phyloP scores from a whole-genome alignment of 257 asterid species.

The Solanum pinnatisectum region DNA sequence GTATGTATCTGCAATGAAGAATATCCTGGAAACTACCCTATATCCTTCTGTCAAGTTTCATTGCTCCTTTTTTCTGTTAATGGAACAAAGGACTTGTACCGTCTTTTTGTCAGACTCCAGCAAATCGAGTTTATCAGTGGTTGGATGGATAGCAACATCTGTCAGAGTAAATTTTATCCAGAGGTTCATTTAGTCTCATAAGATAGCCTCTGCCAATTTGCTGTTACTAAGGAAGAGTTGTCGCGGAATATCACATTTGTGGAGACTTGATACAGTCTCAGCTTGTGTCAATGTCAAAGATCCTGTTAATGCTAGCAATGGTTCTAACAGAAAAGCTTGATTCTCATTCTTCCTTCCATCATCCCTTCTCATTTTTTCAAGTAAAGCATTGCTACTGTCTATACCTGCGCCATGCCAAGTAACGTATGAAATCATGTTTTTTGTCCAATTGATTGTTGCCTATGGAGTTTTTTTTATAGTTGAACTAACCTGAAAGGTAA shows the following conservation, averaged over 20 bases:
- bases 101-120: neutral
- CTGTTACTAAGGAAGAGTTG: constrained; percentile 31
- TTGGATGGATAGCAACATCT: constrained; percentile 11
- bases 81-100: neutral
- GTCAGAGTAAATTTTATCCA: neutral
- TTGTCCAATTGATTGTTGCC: neutral
- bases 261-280: constrained; percentile 48
- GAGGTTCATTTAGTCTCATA: constrained; percentile 26
- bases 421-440: neutral
- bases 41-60: neutral
- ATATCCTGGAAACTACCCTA: neutral
- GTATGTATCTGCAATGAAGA: neutral
- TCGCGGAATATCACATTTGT: constrained; percentile 49
- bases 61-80: neutral
- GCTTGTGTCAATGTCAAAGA: constrained; percentile 44
- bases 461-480: neutral
- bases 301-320: constrained; percentile 46
- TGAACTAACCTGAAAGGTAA: constrained; percentile 63
- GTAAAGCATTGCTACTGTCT: constrained; percentile 53
- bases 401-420: constrained; percentile 37
- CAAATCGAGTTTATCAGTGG: neutral
- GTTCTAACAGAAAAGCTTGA: constrained; percentile 43
- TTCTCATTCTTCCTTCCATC: constrained; percentile 41
- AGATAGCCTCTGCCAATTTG: constrained; percentile 49
- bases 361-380: constrained; percentile 51